Evolutionary conservation across 2,329 filamentous ascomycete species (phyloP), one percentile per base, ranked within the genome.

Genomic region (Furcasterigmium furcatum): DNA sequence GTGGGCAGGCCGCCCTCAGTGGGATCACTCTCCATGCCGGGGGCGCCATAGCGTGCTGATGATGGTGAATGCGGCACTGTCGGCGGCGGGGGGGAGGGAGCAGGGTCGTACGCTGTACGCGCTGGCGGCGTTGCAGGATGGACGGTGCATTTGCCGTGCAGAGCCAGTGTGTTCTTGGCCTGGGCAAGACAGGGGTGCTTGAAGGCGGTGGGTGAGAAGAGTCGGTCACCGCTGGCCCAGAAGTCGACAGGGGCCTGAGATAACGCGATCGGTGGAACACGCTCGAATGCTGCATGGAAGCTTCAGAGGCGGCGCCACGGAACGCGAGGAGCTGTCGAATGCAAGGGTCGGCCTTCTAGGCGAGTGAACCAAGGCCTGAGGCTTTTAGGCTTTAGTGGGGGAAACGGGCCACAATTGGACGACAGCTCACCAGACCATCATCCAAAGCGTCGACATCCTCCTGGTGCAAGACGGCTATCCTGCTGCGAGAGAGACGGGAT

Each of bases 241-340:
- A 36, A 36, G 34, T 18, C 18, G 18, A 18, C 34, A 18, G 34
- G 34, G 34, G 34, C 34, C 34, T 18, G 41, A 43, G 41, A 43
- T 43, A 43, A 43, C 41, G 41, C 41, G 27, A 43, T 38, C 41
- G 14, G 22, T 43, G 41, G 41, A 43, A 43, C n/a, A 19, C 22
- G 34, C 30, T 43, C 41, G 41, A 43, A 43, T 34, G 21, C 41
- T 43, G 41, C 41, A 43, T 43, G 32, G 41, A 43, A 43, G 41
- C 30, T 43, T 22, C 18, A 16, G 25, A 36, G 34, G 34, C 34
- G 34, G 34, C 34, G 34, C 34, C 34, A 36, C 34, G 16, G 34
- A 36, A 16, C n/a, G 16, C 34, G n/a, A 36, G 34, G n/a, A 18
- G 34, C 9, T 36, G 34, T 16, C 6, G 34, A 16, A 12, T 18